A percentile compares a stretch with the other conserved stretches of the same genome.
Evolutionary conservation across 106 monocot species (phyloP).

Genomic region (Iris macrosiphon): DNA sequence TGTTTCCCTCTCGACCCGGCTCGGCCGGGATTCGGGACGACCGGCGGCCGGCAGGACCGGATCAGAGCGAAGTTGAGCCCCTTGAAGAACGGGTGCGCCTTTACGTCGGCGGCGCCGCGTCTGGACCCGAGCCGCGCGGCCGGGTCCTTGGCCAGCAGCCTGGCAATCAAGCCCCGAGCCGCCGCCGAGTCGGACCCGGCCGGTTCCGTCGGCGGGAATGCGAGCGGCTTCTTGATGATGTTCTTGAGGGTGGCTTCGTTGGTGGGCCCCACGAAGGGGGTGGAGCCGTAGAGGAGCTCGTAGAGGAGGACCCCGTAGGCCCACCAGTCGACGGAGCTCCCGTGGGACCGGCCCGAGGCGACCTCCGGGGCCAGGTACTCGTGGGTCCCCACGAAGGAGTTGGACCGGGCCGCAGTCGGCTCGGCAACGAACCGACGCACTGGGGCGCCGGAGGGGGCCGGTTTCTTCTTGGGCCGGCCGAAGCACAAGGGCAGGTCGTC

Average conservation of each 20-base stretch:
- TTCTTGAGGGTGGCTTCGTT: conserved; percentile 66
- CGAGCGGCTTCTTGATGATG: conserved; percentile 42
- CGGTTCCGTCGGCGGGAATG: conserved; percentile 27
- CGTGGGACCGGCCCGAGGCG: conserved; percentile 54
- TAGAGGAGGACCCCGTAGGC: conserved; percentile 82
- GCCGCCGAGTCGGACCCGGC: not conserved
- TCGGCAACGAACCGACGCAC: conserved; percentile 63
- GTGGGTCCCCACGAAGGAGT: conserved; percentile 87
- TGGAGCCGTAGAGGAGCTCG: conserved; percentile 75
- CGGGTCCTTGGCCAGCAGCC: conserved; percentile 61
- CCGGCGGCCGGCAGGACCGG: conserved; percentile 50
- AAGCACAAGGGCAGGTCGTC: conserved; percentile 37
- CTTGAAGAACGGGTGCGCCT: conserved; percentile 69
- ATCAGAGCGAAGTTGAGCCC: conserved; percentile 76
- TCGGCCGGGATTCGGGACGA: conserved; percentile 25
- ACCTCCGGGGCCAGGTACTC: conserved; percentile 92
- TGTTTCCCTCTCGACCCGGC: not conserved
- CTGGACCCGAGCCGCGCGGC: conserved; percentile 30
- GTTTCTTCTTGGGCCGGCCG: conserved; percentile 11
- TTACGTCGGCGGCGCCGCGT: conserved; percentile 73
- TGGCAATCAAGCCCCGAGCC: conserved; percentile 43
- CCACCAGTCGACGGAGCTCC: conserved; percentile 93
- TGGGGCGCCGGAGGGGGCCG: not conserved
- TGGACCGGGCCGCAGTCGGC: conserved; percentile 59
- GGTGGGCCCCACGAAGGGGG: conserved; percentile 63